Conservation (phyloP, 2,329 filamentous ascomycete species). For the Penicillium sp. region DNA sequence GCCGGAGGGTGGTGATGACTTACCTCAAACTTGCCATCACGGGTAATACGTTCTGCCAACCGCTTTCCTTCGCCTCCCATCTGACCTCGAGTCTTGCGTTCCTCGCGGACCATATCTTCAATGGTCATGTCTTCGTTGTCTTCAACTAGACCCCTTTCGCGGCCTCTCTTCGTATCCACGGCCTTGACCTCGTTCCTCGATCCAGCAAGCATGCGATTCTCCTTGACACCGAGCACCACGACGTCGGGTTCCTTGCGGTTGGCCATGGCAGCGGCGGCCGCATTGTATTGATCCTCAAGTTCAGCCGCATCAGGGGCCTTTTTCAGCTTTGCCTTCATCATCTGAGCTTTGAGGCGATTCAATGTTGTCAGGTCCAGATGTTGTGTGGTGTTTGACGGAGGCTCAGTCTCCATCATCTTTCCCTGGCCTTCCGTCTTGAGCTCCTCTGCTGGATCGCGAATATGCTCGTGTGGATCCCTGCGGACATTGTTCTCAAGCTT, state of each 20-base stretch:
- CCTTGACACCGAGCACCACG: conserved; percentile 79
- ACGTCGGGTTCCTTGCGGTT: conserved; percentile 58
- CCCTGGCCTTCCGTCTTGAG: conserved; percentile 49
- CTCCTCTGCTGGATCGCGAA: conserved; percentile 34
- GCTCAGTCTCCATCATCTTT: conserved; percentile 53
- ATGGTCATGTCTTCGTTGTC: conserved; percentile 95
- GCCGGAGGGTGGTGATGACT: conserved; percentile 17
- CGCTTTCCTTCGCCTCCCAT: conserved; percentile 72
- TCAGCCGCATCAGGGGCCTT: conserved; percentile 67
- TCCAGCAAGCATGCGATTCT: conserved; percentile 80
- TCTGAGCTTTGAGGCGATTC: conserved; percentile 84
- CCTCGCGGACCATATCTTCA: conserved; percentile 94
- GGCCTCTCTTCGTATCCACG: conserved; percentile 72
- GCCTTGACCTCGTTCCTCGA: conserved; percentile 69
- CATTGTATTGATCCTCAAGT: conserved; percentile 79
- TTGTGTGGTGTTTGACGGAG: conserved; percentile 46
- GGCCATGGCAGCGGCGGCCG: conserved; percentile 60
- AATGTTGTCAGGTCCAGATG: conserved; percentile 69
- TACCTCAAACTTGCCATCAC: conserved; percentile 79
- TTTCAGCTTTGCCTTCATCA: conserved; percentile 92
- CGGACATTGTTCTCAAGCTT: conserved; percentile 55
- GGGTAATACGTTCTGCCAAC: conserved; percentile 87
- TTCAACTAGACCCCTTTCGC: conserved; percentile 75
- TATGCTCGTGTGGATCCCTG: conserved; percentile 27
- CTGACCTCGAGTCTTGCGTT: conserved; percentile 75